Conservation (phyloP, 192 early-diverging fungal genomes). For the Allomyces macrogynus region DNA sequence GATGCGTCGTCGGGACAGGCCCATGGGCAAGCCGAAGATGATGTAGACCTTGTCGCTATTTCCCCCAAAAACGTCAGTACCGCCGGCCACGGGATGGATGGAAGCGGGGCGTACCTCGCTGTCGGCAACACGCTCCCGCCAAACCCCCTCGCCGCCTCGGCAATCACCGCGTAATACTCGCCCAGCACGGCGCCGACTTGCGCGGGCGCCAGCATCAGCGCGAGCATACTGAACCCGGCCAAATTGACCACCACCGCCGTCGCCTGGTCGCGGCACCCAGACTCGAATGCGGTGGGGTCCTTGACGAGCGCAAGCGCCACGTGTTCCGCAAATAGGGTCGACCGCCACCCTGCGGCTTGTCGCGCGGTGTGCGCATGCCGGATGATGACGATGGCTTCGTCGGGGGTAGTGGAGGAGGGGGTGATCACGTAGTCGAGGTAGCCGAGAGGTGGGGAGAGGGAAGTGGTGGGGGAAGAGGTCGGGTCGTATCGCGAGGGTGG, state of each 20-base stretch:
- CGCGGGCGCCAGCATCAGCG: not conserved
- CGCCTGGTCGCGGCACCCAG: not conserved
- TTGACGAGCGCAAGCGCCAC: not conserved
- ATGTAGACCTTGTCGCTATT: not conserved
- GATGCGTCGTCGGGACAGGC: not conserved
- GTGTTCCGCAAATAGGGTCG: not conserved
- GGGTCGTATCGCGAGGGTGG: not conserved
- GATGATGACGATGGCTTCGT: not conserved
- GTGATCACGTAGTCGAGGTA: not conserved
- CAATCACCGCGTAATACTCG: not conserved
- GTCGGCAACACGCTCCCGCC: not conserved
- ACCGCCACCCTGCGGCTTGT: not conserved
- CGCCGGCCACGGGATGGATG: not conserved
- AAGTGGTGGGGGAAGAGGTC: not conserved
- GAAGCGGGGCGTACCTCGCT: not conserved
- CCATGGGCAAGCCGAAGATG: not conserved
- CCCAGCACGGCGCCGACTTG: not conserved
- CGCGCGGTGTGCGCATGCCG: not conserved
- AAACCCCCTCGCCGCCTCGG: not conserved
- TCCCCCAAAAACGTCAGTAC: not conserved
- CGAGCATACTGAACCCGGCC: not conserved
- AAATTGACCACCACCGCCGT: not conserved
- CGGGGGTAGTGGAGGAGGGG: not conserved
- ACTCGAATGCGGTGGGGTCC: not conserved
- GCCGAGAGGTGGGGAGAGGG: not conserved